Conservation (phyloP, 345 rosid genomes). For the Hibiscus trionum region DNA sequence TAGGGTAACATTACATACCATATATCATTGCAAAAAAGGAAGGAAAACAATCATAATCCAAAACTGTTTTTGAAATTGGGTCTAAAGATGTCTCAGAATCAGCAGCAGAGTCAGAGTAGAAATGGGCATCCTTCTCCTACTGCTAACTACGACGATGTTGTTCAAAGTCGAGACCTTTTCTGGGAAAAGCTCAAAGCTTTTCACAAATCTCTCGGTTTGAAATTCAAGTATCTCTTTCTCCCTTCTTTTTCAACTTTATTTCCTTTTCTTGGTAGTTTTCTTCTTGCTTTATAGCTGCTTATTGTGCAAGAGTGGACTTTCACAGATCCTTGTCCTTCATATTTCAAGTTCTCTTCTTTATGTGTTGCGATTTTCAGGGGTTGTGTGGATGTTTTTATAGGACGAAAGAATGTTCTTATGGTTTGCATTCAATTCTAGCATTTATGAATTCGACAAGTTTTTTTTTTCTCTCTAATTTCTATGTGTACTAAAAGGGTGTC, state of each 20-base stretch:
- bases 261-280: neutral
- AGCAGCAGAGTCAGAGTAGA: constrained; percentile 20
- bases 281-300: neutral
- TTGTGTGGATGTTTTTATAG: too few relatives aligned
- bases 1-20: too few relatives aligned
- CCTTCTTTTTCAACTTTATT: neutral
- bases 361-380: neutral
- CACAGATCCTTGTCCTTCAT: neutral
- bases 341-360: neutral
- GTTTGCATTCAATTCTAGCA: neutral
- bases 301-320: neutral
- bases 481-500: too few relatives aligned
- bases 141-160: constrained; percentile 49
- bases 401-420: neutral
- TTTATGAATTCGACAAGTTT: neutral
- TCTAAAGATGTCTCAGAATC: constrained; percentile 18
- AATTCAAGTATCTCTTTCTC: constrained; percentile 35
- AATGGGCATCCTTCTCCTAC: constrained; percentile 46
- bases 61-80: neutral
- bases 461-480: too few relatives aligned
- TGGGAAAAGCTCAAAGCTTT: constrained; percentile 62
- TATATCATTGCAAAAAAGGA: too few relatives aligned
- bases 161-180: constrained; percentile 56
- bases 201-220: constrained; percentile 35
- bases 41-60: neutral